A percentile compares a stretch with the other conserved stretches of the same genome.
Conservation (phyloP, 1,139 yeast species). For the Debaryomyces udenii region DNA sequence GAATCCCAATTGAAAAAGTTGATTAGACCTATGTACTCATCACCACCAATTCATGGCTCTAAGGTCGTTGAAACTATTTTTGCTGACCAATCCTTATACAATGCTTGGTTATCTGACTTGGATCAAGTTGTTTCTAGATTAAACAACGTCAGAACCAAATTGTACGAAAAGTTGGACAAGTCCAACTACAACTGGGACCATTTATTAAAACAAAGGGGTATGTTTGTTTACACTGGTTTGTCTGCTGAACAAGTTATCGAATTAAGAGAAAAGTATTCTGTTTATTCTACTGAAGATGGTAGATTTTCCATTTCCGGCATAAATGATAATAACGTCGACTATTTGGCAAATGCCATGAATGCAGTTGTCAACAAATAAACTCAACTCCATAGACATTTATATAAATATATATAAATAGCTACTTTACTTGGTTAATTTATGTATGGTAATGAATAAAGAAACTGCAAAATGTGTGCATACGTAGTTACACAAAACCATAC, state of each 20-base stretch:
- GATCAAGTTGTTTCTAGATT: constrained; percentile 77
- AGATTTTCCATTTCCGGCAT: constrained; percentile 92
- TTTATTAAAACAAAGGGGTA: constrained; percentile 87
- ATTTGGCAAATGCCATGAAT: constrained; percentile 77
- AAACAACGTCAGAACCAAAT: constrained; percentile 68
- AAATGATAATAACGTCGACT: constrained; percentile 76
- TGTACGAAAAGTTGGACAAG: constrained; percentile 59
- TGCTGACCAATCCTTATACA: constrained; percentile 59
- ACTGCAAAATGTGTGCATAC: too few relatives aligned
- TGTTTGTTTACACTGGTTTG: constrained; percentile 94
- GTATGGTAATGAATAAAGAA: background rate
- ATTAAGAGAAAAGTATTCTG: constrained; percentile 71
- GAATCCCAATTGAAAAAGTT: constrained; percentile 80
- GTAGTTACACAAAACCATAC: too few relatives aligned
- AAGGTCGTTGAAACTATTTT: constrained; percentile 81
- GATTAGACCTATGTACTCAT: constrained; percentile 86
- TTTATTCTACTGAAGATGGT: constrained; percentile 87
- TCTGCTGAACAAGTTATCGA: constrained; percentile 66
- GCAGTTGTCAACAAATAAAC: constrained; percentile 48
- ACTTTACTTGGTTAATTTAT: background rate
- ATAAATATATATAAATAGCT: background rate
- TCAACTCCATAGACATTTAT: constrained; percentile 4
- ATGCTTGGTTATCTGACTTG: constrained; percentile 81
- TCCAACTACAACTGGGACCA: constrained; percentile 79
- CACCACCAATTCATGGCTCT: constrained; percentile 95